phyloP scores from a whole-genome alignment of 805 yeast genomes.

The Candida vartiovaarae region DNA sequence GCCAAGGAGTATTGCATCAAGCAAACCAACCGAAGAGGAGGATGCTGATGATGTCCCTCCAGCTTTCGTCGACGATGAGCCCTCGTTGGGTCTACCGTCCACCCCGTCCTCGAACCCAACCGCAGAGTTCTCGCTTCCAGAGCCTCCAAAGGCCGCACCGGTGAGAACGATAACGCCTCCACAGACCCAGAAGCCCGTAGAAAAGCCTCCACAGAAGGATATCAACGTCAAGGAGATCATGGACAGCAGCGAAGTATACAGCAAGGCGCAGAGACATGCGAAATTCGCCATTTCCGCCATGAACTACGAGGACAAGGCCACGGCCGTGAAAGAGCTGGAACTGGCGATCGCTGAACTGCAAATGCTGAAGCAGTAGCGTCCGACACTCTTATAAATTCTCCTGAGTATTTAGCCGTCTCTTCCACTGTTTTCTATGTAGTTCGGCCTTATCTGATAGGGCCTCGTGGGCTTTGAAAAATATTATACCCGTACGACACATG shows the following conservation, averaged over 20 bases:
- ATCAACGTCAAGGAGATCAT: slow-evolving; percentile 41
- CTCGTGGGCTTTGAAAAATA: too few relatives aligned
- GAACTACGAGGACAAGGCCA: slow-evolving; percentile 65
- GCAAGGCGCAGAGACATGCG: slow-evolving; percentile 60
- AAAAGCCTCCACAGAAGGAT: slow-evolving; percentile 3
- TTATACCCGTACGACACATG: too few relatives aligned
- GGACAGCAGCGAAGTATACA: slow-evolving; percentile 46
- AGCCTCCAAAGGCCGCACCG: slow-evolving; percentile 9
- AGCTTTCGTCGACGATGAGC: not conserved
- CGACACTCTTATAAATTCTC: not conserved
- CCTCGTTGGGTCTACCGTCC: slow-evolving; percentile 4
- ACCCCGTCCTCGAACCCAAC: slow-evolving; percentile 1
- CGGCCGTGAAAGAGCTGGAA: slow-evolving; percentile 57
- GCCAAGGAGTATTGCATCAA: slow-evolving; percentile 7
- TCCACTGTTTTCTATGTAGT: too few relatives aligned
- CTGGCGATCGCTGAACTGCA: slow-evolving; percentile 41
- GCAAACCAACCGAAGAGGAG: not conserved
- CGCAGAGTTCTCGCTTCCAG: slow-evolving; percentile 5
- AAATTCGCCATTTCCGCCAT: slow-evolving; percentile 74
- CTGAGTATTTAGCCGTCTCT: too few relatives aligned
- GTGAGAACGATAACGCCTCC: not conserved
- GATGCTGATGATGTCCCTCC: slow-evolving; percentile 1
- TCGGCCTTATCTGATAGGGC: too few relatives aligned
- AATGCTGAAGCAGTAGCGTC: slow-evolving; percentile 1
- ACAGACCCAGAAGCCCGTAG: not conserved